Evolutionary conservation across 148 eudicot species (phyloP).

Genomic region (Chenopodium suecicum): DNA sequence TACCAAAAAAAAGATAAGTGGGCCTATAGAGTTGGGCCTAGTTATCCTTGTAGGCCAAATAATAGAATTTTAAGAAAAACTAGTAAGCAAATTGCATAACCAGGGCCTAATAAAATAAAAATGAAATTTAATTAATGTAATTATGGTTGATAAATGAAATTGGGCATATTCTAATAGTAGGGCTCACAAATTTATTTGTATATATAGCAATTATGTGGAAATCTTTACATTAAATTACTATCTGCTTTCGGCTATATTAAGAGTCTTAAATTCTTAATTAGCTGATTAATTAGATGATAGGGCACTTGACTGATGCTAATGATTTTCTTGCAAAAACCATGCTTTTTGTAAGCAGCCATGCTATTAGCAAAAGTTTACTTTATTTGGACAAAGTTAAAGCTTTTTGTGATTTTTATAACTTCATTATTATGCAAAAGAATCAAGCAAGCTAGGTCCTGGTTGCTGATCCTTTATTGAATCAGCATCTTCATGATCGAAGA

Average conservation of each 20-base stretch:
- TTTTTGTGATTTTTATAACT: background rate
- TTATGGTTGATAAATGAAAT: background rate
- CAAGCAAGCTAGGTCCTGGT: background rate
- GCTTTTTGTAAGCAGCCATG: background rate
- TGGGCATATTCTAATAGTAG: background rate
- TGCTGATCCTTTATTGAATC: background rate
- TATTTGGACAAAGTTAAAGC: background rate
- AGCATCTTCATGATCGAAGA: background rate
- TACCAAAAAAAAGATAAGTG: background rate
- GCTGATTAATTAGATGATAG: background rate
- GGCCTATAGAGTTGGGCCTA: background rate
- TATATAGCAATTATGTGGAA: background rate
- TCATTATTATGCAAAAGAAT: background rate
- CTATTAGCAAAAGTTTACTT: background rate
- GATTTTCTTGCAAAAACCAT: background rate
- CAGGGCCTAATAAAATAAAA: background rate
- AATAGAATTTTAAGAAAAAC: background rate
- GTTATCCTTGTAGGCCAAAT: background rate
- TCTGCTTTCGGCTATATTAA: background rate
- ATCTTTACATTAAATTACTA: background rate
- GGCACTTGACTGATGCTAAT: background rate
- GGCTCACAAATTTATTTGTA: background rate
- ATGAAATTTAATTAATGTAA: background rate
- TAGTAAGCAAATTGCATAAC: too few relatives aligned
- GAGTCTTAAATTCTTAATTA: background rate